Conservation (phyloP, 75 land plant species). For the Isoetes taiwanensis region DNA sequence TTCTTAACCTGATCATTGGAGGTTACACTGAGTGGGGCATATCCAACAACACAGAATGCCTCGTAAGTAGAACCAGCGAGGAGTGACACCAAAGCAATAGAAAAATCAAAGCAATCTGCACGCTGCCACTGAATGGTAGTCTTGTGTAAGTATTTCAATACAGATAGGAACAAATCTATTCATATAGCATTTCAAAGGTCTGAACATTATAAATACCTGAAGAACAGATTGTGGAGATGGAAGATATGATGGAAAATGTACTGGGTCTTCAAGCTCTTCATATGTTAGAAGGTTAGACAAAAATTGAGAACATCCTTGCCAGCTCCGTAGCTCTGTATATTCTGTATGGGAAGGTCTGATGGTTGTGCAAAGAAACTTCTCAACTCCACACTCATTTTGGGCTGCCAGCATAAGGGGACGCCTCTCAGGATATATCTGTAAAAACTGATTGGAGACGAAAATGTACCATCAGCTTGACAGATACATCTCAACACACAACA, state of each 20-base stretch:
- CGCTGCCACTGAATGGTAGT: conserved; percentile 15
- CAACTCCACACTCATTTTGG: conserved; percentile 18
- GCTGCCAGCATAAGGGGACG: conserved; percentile 14
- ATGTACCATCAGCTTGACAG: too few relatives aligned
- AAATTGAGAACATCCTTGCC: conserved; percentile 21
- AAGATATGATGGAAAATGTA: conserved; percentile 16
- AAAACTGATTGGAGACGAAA: too few relatives aligned
- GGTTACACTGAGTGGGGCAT: conserved; percentile 19
- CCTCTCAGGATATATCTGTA: conserved; percentile 19
- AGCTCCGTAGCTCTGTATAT: conserved; percentile 17
- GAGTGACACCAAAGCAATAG: conserved; percentile 21
- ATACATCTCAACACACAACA: too few relatives aligned
- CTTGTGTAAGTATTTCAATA: background rate
- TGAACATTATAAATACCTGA: conserved; percentile 2
- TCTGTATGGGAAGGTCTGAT: conserved; percentile 24
- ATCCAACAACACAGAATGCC: conserved; percentile 28
- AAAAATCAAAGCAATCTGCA: conserved; percentile 29
- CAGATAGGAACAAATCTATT: background rate
- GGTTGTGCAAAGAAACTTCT: conserved; percentile 23
- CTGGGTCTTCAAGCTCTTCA: conserved; percentile 22
- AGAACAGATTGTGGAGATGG: conserved; percentile 18
- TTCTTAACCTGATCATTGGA: conserved; percentile 18
- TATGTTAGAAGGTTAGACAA: conserved; percentile 18
- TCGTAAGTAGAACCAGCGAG: conserved; percentile 29
- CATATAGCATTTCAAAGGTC: background rate